Evolutionary conservation across 495 filamentous ascomycete species (phyloP).

Genomic region (Penicillium steckii): DNA sequence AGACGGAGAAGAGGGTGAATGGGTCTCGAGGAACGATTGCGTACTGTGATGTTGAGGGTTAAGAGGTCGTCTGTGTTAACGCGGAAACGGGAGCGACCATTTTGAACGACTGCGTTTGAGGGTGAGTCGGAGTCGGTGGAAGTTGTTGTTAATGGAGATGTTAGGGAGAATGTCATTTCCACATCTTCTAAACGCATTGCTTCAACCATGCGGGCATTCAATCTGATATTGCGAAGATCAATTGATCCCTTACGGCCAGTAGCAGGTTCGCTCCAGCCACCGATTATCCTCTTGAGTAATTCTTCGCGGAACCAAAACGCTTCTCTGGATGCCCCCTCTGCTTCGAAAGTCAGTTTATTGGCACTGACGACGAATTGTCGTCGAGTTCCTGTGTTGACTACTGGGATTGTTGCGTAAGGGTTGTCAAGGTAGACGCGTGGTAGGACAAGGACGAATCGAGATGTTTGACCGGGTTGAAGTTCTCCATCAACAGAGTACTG

Average conservation of each 20-base stretch:
- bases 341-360: constrained; percentile 72
- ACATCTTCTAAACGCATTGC: constrained; percentile 80
- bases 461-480: constrained; percentile 75
- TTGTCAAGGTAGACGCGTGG: constrained; percentile 74
- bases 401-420: constrained; percentile 74
- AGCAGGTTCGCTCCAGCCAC: constrained; percentile 65
- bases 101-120: constrained; percentile 31
- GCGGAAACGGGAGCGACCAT: constrained; percentile 49
- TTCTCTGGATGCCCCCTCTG: constrained; percentile 74
- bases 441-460: constrained; percentile 72
- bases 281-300: constrained; percentile 68
- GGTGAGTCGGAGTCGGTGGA: constrained; percentile 12
- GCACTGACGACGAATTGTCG: constrained; percentile 88
- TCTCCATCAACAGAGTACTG: constrained; percentile 55
- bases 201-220: constrained; percentile 79
- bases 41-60: constrained; percentile 63
- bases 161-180: constrained; percentile 62
- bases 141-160: constrained; percentile 12
- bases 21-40: constrained; percentile 67
- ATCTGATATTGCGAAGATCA: constrained; percentile 69
- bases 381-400: constrained; percentile 67
- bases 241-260: constrained; percentile 63
- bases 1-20: constrained; percentile 74
- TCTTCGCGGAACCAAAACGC: constrained; percentile 92
- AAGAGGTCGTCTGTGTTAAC: constrained; percentile 71